Base-by-base conservation (phyloP, 441 rosid species). In the Aleurites moluccanus region DNA sequence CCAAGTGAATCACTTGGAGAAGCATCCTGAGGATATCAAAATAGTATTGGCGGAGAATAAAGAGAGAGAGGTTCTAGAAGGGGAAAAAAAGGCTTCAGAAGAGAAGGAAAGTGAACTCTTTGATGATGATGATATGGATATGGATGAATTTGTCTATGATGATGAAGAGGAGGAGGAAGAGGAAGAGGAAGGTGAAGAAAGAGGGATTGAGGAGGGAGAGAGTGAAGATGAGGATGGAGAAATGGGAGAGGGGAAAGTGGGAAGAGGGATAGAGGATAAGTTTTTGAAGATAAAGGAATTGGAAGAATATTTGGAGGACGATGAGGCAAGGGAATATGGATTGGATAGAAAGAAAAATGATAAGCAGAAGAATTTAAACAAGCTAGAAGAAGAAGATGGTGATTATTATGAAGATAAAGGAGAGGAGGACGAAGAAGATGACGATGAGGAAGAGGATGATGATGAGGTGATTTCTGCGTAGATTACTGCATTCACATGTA, bases 221-320 rank as follows among this genome's bases (percentile, higher is more conserved):
- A 79, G 65, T 30, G 86, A 73, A 14, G 81, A 73, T 18, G 72
- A 67, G 18, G 78, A 53, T 25, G 56, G 38, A 1, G 85, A 82
- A 21, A 56, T 30, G 64, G 76, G 65, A n/a, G 88, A 70, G 47
- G 76, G 33, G 23, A 79, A 76, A 44, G 82, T 70, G 27, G 78
- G 69, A 70, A 79, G 73, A 45, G 97, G 91, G 74, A 77, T 92
- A 70, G 99, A 95, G 78, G 99, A 95, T 74, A 81, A 83, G 59
- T 91, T 91, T 86, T 88, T 95, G 81, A 92, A 91, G 85, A 83
- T 91, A 9, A 89, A 88, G 55, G 97, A 91, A 10, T 82, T 95
- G 89, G 86, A 89, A 79, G 84, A 88, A 38, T 91, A 87, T 72
- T 64, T 92, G 74, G 87, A 91, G 81, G 88, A 89, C 18, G 96